Conservation (phyloP, 2,329 filamentous ascomycete genomes). For the Arthrobotrys megalospora region DNA sequence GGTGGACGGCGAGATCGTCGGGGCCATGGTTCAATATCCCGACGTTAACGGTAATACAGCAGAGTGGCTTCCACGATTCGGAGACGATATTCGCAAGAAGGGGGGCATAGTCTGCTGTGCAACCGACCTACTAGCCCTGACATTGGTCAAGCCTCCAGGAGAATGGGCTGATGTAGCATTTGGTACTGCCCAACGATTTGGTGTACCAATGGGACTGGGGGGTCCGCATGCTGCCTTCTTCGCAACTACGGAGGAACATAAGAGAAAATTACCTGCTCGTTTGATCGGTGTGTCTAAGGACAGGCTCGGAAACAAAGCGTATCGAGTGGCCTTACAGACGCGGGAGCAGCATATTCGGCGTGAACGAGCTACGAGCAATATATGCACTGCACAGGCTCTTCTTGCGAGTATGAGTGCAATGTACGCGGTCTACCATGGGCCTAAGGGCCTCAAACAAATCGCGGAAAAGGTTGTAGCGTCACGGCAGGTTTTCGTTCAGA, state of each 20-base stretch:
- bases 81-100: constrained; percentile 34
- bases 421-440: constrained; percentile 95
- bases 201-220: constrained; percentile 91
- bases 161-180: constrained; percentile 97
- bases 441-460: constrained; percentile 84
- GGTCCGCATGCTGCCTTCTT: constrained; percentile 97
- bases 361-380: constrained; percentile 97
- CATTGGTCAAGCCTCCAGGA: constrained; percentile 87
- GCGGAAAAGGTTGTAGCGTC: constrained; percentile 81
- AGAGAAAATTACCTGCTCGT: constrained; percentile 93
- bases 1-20: constrained; percentile 78
- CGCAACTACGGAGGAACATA: constrained; percentile 89
- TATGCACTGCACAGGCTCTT: constrained; percentile 94
- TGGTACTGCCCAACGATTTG: constrained; percentile 90
- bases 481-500: constrained; percentile 66
- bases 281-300: constrained; percentile 94
- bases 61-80: constrained; percentile 47
- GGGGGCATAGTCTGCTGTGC: constrained; percentile 68
- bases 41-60: constrained; percentile 65
- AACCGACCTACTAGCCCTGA: constrained; percentile 89
- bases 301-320: constrained; percentile 83
- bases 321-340: constrained; percentile 89
- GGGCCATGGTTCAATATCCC: constrained; percentile 94
- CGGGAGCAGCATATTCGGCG: constrained; percentile 95
- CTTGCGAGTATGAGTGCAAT: constrained; percentile 96